Evolutionary conservation across 208 protist genomes (phyloP).

Genomic region (Crithidia mellificae): DNA sequence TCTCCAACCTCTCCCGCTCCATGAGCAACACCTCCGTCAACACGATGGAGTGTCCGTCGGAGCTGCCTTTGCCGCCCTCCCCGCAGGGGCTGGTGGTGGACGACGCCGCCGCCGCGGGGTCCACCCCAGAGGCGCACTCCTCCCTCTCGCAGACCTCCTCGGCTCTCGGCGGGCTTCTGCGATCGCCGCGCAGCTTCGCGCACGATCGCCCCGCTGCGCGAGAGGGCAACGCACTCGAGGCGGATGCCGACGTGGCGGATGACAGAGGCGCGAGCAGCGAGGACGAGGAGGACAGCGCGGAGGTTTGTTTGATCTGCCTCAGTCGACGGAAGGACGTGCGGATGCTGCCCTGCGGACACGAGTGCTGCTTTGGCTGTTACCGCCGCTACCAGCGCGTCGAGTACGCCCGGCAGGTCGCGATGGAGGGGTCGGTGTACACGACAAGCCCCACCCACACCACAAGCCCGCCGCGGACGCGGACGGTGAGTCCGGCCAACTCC

Average conservation of each 20-base stretch:
- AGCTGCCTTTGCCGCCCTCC: background rate
- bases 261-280: background rate
- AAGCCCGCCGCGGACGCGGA: background rate
- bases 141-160: background rate
- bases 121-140: background rate
- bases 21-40: background rate
- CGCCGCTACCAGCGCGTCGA: constrained; percentile 12
- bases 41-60: background rate
- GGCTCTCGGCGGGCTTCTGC: background rate
- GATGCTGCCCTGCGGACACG: constrained; percentile 35
- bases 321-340: constrained; percentile 9
- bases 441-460: background rate
- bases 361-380: constrained; percentile 29
- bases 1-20: background rate
- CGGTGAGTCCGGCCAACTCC: background rate
- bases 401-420: constrained; percentile 5
- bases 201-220: background rate
- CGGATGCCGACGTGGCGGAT: background rate
- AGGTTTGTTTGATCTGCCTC: constrained; percentile 33
- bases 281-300: constrained; percentile 4
- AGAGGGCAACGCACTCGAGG: too few species aligned
- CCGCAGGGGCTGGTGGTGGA: background rate
- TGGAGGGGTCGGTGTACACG: constrained; percentile 4
- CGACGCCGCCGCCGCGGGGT: too few species aligned
- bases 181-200: background rate